Evolutionary conservation across 2,329 filamentous ascomycete species (phyloP), one percentile per base, ranked within the genome.

Genomic region (Botrytis deweyae): DNA sequence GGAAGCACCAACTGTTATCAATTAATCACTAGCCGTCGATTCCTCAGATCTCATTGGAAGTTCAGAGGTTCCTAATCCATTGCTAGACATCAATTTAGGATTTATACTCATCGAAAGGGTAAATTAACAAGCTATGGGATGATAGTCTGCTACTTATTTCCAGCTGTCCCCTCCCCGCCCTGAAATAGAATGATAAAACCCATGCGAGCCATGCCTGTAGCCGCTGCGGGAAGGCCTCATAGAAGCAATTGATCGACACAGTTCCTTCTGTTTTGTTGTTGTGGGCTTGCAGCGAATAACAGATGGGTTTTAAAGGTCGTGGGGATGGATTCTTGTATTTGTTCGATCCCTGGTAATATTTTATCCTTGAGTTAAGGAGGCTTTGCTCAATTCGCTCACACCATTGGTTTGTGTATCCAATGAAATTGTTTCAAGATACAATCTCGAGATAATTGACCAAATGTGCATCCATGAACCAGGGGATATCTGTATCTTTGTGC

Each of bases 201-300:
- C 38, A 42, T 63, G 61, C 61, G 61, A 33, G 64, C 64, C 29
- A 36, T 66, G 64, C 44, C 12, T 66, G 64, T 49, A 49, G 44
- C 29, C 64, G 64, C 64, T 66, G 64, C 16, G 44, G 44, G 20
- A 49, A 49, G 64, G 8, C 5, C 44, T 49, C 8, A 36, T 29
- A 49, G 16, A 9, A 36, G 64, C 25, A 66, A 38, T 9, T 49
- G 44, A 66, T 52, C 64, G 44, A 38, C 44, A 14, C 12, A 16
- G 12, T 49, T 49, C 44, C 29, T 49, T 3, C n/a, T 58, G n/a
- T 29, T 8, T 55, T 58, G n/a, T 58, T 58, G n/a, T 58, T 55
- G 52, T 58, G 18, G 52, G 52, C 52, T 58, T 18, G n/a, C 52
- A 42, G 63, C 63, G 42, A 66, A 49, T 49, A 22, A 49, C 20